Percentiles rank a stretch among this genome's conserved stretches.
These are phyloP conservation scores for Penicillium egyptiacum DNA, from an alignment of 495 filamentous ascomycete genomes.

Conservation along the genomic window DNA sequence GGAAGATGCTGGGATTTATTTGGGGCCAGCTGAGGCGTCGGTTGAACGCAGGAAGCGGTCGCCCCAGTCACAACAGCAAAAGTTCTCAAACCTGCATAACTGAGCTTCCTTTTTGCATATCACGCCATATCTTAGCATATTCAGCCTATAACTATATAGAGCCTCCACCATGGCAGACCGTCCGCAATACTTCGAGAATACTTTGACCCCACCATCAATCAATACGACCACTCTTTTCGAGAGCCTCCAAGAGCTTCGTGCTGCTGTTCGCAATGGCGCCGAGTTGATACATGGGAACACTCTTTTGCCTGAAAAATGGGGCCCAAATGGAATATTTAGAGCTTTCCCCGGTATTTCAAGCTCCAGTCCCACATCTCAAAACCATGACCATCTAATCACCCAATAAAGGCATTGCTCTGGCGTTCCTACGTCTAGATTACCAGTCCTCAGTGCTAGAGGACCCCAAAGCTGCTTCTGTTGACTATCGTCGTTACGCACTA, in stretches of 20 bases:
- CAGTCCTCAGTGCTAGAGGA: constrained; percentile 29
- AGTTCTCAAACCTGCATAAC: neutral
- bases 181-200: constrained; percentile 32
- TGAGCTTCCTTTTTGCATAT: constrained; percentile 2
- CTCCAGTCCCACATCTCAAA: neutral
- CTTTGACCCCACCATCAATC: constrained; percentile 17
- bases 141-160: neutral
- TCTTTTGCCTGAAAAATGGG: constrained; percentile 27
- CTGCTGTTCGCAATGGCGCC: constrained; percentile 32
- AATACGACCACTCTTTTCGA: constrained; percentile 17
- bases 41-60: neutral
- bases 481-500: constrained; percentile 32
- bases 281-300: constrained; percentile 27
- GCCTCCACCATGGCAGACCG: constrained; percentile 24
- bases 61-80: constrained; percentile 4
- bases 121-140: constrained; percentile 13
- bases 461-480: constrained; percentile 2
- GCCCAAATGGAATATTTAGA: constrained; percentile 29
- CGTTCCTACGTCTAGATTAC: constrained; percentile 40
- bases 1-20: neutral
- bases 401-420: constrained; percentile 36
- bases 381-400: neutral
- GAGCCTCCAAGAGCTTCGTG: constrained; percentile 29
- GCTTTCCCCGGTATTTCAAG: constrained; percentile 31
- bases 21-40: neutral